These are phyloP conservation scores for Immersiporthe knoxdaviesiana DNA, from an alignment of 2,329 filamentous ascomycete genomes.

Conservation along the genomic window DNA sequence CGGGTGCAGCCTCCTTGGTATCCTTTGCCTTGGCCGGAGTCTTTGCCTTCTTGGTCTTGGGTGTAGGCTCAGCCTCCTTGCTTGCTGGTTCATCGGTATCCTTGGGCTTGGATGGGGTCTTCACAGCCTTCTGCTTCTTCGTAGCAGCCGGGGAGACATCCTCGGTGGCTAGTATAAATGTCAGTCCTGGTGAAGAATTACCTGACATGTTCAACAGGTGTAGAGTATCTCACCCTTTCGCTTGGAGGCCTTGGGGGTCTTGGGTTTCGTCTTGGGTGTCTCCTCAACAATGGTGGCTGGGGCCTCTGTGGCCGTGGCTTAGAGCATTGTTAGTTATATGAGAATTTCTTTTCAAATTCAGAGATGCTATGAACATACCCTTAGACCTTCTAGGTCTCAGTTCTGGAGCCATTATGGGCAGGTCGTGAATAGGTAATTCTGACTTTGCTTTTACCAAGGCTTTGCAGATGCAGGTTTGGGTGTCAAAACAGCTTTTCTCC, in stretches of 20 bases:
- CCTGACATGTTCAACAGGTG: neutral
- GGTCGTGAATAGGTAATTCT: neutral
- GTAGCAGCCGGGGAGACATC: constrained; percentile 26
- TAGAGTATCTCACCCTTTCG: constrained; percentile 25
- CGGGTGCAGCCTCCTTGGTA: constrained; percentile 1
- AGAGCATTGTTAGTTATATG: constrained; percentile 17
- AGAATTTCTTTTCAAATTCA: neutral
- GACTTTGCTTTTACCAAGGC: neutral
- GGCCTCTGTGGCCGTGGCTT: constrained; percentile 15
- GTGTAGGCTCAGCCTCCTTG: constrained; percentile 10
- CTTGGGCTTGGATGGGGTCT: constrained; percentile 20
- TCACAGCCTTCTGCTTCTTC: constrained; percentile 28
- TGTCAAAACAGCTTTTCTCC: constrained; percentile 5
- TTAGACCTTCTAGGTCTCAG: constrained; percentile 28
- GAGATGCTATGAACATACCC: constrained; percentile 10
- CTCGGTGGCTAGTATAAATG: constrained; percentile 19
- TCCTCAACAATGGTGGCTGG: constrained; percentile 19
- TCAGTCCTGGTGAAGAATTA: neutral
- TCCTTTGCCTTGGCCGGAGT: constrained; percentile 23
- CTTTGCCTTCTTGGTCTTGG: constrained; percentile 23
- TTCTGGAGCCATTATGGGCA: constrained; percentile 27
- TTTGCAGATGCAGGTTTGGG: neutral
- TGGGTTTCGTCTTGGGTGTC: constrained; percentile 27
- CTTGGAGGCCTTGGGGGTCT: constrained; percentile 27
- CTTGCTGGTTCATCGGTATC: constrained; percentile 12